Evolutionary conservation across 805 yeast species (phyloP), one percentile per base, ranked within the genome.

Genomic region (Schizosaccharomyces lindneri): DNA sequence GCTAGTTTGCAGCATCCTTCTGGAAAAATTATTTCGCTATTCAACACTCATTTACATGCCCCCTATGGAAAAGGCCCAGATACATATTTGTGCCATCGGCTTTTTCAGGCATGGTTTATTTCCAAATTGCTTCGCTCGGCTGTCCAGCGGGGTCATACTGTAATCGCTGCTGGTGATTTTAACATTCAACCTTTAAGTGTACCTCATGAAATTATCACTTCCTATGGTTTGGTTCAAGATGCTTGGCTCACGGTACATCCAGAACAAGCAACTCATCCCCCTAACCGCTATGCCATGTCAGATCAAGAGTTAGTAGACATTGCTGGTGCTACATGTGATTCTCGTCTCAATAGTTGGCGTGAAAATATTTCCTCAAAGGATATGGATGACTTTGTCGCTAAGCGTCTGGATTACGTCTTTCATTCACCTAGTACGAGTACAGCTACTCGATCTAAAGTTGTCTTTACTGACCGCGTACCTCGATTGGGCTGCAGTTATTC

Each of bases 31-130:
- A 73, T 93, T 51, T 97, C 94, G 2, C 72, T 93, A 4, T 73
- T 93, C 68, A 90, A 89, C 68, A 83, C 95, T 19, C 98, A 93
- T 70, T 65, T 93, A 93, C 98, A 93, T 71, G 98, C 98, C 1
- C 98, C 98, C 0, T 93, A 93, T 68, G 78, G 93, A 0, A 72
- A 74, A 0, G 97, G 97, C 1, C 95, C 88, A 70, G 94, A 94
- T 1, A 84, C 89, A 2, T 93, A 93, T 69, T 75, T 82, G 2
- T 85, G 95, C 66, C 97, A 93, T 69, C 75, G 98, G 60, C 82
- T 96, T 0, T 80, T 93, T 63, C 98, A 93, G 71, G 97, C 97
- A 0, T 93, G 97, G 97, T 96, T 89, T 70, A 79, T 93, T 70
- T 78, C 93, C 43, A 78, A 80, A 61, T 63, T 88, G 43, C 81